A percentile compares a stretch with the other conserved stretches of the same genome.
phyloP scores from a whole-genome alignment of 805 yeast genomes.

The Candida gorgasii region DNA sequence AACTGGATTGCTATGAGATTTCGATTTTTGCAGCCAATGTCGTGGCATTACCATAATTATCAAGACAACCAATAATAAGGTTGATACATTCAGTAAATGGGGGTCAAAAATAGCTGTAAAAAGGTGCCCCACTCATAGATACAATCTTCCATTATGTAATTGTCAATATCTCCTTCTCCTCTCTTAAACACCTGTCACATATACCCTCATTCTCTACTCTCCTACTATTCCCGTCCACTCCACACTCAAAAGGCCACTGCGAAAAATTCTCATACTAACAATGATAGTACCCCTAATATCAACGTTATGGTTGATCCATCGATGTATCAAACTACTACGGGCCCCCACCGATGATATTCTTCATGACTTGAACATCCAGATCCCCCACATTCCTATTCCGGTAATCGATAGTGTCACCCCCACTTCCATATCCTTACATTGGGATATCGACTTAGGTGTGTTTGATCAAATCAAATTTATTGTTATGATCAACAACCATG shows the following conservation, averaged over 20 bases:
- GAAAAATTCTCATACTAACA: slow-evolving; percentile 17
- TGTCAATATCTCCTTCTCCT: too few species aligned
- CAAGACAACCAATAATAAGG: too few species aligned
- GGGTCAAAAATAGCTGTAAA: too few species aligned
- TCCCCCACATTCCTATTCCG: slow-evolving; percentile 56
- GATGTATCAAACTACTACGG: slow-evolving; percentile 35
- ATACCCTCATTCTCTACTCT: too few species aligned
- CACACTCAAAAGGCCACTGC: too few species aligned
- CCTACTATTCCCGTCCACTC: too few species aligned
- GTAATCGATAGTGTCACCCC: slow-evolving; percentile 56
- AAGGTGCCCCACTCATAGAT: too few species aligned
- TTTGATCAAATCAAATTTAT: slow-evolving; percentile 36
- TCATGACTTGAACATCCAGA: slow-evolving; percentile 47
- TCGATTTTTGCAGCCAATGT: too few species aligned
- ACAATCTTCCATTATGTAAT: too few species aligned
- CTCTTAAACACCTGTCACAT: too few species aligned
- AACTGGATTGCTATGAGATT: too few species aligned
- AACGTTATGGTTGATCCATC: slow-evolving; percentile 39
- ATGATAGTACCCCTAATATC: slow-evolving; percentile 37
- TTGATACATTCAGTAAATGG: too few species aligned
- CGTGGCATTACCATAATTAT: neutral
- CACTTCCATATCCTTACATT: slow-evolving; percentile 50
- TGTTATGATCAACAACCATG: slow-evolving; percentile 34
- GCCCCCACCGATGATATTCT: slow-evolving; percentile 49
- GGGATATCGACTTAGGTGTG: slow-evolving; percentile 44